Evolutionary conservation across 306 rosid species (phyloP), one percentile per base, ranked within the genome.

Genomic region (Oemleria cerasiformis): DNA sequence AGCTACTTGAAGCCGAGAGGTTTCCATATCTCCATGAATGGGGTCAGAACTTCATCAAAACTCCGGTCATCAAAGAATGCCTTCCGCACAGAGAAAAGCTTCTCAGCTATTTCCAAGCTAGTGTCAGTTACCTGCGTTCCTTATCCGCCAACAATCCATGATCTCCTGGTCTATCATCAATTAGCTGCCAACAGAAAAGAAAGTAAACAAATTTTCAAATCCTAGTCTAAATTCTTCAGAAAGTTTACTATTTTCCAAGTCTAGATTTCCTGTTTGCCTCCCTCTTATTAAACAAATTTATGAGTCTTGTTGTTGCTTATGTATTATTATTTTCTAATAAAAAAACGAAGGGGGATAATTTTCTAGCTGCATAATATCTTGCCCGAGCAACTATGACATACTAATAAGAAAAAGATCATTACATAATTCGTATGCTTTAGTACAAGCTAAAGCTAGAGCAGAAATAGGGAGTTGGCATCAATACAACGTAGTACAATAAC

Each of bases 11-110:
- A 17, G 14, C 25, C 43, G 79, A 88, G 53, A 86, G 73, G 25
- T 79, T 86, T 36, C 91, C 95, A 5, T 78, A 67, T n/a, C 75
- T 88, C 3, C 70, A 41, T 67, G 72, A 77, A 81, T 88, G 91
- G 91, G 84, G 82, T 42, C 85, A 81, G 72, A 86, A 86, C 55
- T 82, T 79, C 53, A 48, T 53, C 30, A 72, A 77, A 6, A 75
- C 68, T 74, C 89, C 91, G 50, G 67, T 79, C 6, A 75, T 88
- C 80, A 84, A 79, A 68, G 84, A 88, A 77, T 81, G 82, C 8
- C 49, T 73, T 68, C 81, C 81, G 19, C 10, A 63, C 14, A 41
- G 73, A 63, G 76, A 76, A 25, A 4, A 11, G 10, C 78, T 81
- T 19, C 39, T 72, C 45, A 12, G 16, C 50, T 47, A 76, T 68